Percentiles rank a stretch among this genome's conserved stretches.
phyloP scores from a whole-genome alignment of 192 early-diverging fungal genomes.

The Hyaloraphidium curvatum region DNA sequence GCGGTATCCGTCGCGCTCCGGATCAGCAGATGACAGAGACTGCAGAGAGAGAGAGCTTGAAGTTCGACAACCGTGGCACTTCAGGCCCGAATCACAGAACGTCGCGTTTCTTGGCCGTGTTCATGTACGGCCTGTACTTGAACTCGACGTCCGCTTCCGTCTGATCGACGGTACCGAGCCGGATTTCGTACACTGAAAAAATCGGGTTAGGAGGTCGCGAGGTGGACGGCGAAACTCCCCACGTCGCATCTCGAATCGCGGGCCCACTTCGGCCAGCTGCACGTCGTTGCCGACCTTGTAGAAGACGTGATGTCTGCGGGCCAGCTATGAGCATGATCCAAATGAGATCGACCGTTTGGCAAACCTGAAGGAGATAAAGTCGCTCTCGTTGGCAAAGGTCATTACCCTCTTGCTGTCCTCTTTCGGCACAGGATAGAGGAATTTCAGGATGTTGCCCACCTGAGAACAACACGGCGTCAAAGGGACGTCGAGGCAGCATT shows the following conservation, averaged over 20 bases:
- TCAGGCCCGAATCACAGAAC: conserved; percentile 24
- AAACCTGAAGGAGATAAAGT: conserved; percentile 84
- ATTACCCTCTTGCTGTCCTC: conserved; percentile 88
- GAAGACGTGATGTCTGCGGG: conserved; percentile 81
- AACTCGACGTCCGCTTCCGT: conserved; percentile 92
- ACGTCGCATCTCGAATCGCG: conserved; percentile 93
- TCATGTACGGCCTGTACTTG: conserved; percentile 78
- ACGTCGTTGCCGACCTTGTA: conserved; percentile 80
- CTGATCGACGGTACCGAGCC: conserved; percentile 83
- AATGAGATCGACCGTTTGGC: neutral
- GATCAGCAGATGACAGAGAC: too few relatives aligned
- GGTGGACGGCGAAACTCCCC: conserved; percentile 9
- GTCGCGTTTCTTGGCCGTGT: conserved; percentile 65
- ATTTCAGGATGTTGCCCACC: conserved; percentile 76
- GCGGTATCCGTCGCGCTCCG: too few relatives aligned
- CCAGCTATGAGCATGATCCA: neutral
- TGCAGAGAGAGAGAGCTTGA: too few relatives aligned
- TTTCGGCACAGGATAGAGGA: conserved; percentile 94
- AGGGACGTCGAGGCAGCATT: neutral
- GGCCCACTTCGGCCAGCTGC: conserved; percentile 89
- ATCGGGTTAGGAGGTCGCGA: neutral
- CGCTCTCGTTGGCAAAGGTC: conserved; percentile 90
- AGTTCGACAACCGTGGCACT: neutral
- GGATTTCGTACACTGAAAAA: conserved; percentile 73
- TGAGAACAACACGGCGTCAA: too few relatives aligned